Base-by-base conservation (phyloP, 371 early-diverging fungal species). In the Mortierella sp. region DNA sequence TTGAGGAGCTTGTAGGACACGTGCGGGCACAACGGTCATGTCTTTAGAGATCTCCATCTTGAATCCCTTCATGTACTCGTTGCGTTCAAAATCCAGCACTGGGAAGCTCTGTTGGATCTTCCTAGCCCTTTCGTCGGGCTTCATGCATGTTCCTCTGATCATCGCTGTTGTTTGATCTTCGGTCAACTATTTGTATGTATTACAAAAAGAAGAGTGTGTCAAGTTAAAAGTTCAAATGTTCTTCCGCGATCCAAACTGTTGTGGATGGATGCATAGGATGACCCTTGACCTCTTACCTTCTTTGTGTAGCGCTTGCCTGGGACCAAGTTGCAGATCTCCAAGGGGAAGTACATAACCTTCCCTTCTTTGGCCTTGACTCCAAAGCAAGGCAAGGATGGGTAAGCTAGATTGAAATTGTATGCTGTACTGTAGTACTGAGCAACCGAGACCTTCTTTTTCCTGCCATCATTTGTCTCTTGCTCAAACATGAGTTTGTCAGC, bases 121-220 rank as follows among this genome's bases (percentile, higher is more conserved):
- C n/a, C 53, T 23, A 53, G 77, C 75, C 45, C 89, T 83, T 77
- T 87, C 80, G 37, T 83, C 72, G 7, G 95, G 95, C 15, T 79
- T 81, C 67, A 89, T 85, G 76, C 92, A 90, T 2, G 93, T 91
- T 54, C 89, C 88, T 55, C 84, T 90, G 78, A 95, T 92, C 93
- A 95, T 94, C 56, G 90, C 87, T 0, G 92, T 87, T 0, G 95
- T 94, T 85, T 94, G 88, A 17, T 74, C 68, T 55, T 91, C 92
- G 68, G 90, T 86, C 54, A 92, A 80, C 82, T 89, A 66, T 54
- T 1, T 42, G 10, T 28, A 8, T 8, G 28, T 6, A 19, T 15
- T 5, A 19, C 2, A 15, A 51, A 19, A 51, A 28, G 7, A 55
- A 23, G 22, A 43, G 2, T 1, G 12, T 23, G 29, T 28, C 19